Evolutionary conservation across 306 rosid genomes (phyloP), one percentile per base, ranked within the genome.

Genomic region (Sophora flavescens): DNA sequence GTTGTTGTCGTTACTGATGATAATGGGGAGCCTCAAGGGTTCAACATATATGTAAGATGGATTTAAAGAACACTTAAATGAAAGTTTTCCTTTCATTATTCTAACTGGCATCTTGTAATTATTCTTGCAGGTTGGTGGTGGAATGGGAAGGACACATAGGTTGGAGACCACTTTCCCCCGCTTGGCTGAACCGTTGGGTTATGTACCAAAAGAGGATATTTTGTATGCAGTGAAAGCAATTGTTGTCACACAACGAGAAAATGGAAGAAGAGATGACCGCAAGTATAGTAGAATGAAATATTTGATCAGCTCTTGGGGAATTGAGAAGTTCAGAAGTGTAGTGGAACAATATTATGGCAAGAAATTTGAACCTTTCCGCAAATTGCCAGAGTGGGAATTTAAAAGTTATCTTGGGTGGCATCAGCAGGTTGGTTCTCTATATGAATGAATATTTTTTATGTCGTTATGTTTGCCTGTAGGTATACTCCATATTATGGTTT

Each of bases 111-210:
- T 63, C 78, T 85, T 48, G 67, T 60, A 61, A 56, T 74, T 80
- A 17, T 12, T 73, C 32, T 72, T 84, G 79, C 90, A 96, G 99
- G 99, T 96, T 84, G 99, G 99, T 77, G 99, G 99, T 51, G 99
- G 99, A 54, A 96, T 96, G 99, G 99, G 99, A 89, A 96, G 99
- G 78, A 89, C 99, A 33, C 99, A 91, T 78, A 91, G 99, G 88
- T 2, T 86, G 75, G 99, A 91, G 65, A 63, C 86, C 62, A 96
- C 99, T 57, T 96, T 96, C 57, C 88, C 99, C 52, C 99, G 97
- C 56, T 80, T 96, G 57, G 96, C 88, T 18, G 97, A 92, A 62
- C 97, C 99, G 22, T 48, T 96, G 63, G 99, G 99, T 28, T 96
- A 85, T 69, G 96, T 96, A 38, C 98, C 98, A 2, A 96, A 96